Base-by-base conservation (phyloP, 1,139 yeast genomes). In the Scheffersomyces quercinus region DNA sequence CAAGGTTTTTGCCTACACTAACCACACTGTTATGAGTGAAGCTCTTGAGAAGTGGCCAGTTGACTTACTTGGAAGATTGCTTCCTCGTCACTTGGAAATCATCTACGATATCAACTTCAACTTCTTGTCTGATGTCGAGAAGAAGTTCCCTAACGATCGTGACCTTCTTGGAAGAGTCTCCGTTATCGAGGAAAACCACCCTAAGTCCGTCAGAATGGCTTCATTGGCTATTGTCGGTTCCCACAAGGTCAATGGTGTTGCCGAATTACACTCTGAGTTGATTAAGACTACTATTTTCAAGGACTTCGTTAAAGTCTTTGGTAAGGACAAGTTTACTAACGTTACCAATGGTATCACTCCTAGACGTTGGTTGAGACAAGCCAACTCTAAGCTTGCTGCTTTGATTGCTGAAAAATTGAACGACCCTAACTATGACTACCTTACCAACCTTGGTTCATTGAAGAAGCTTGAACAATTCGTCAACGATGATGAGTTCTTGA, bases 21-120 rank as follows among this genome's bases (percentile, higher is more conserved):
- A 90, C 69, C 97, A 90, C 64, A 91, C 98, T 0, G 97, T 90
- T 39, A 83, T 90, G 88, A 83, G 86, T 47, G 97, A 90, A 72
- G 97, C 97, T 14, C 77, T 90, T 53, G 98, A 90, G 70, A 90
- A 88, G 69, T 90, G 98, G 97, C 96, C 97, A 4, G 85, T 91
- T 46, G 85, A 85, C 42, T 75, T 90, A 53, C 68, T 90, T 50
- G 89, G 88, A 39, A 81, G 77, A 57, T 70, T 90, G 61, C 77
- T 90, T 54, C 98, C 98, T 51, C 82, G 97, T 66, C 97, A 90
- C 67, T 73, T 91, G 73, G 96, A 90, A 67, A 87, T 90, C 55
- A 85, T 90, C 58, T 90, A 88, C 65, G 95, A 88, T 51, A 86
- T 90, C 65, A 91, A 90, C 68, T 78, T 82, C 68, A 79, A 65